phyloP scores from a whole-genome alignment of 78 protist genomes.

The Tieghemostelium lacteum region DNA sequence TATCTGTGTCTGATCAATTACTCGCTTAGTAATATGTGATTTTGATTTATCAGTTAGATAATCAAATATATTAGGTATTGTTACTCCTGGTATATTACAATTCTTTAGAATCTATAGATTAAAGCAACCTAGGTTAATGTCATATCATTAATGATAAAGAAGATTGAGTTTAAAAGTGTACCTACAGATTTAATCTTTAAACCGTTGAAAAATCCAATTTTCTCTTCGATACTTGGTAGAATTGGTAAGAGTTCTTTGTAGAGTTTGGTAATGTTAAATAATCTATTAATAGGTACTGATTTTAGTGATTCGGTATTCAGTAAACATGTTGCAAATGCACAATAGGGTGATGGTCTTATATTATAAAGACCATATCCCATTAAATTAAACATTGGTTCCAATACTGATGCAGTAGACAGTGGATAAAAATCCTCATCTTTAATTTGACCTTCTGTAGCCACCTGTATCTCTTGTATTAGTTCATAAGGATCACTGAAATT shows the following conservation, averaged over 20 bases:
- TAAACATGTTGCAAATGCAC: conserved; percentile 65
- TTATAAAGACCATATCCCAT: conserved; percentile 74
- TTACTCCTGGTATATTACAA: conserved; percentile 21
- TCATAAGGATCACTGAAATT: conserved; percentile 64
- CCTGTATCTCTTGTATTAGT: conserved; percentile 62
- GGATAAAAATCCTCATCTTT: conserved; percentile 49
- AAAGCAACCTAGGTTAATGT: background rate
- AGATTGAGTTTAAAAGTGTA: background rate
- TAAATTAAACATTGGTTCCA: conserved; percentile 72
- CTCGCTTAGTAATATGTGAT: conserved; percentile 37
- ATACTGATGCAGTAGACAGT: conserved; percentile 17
- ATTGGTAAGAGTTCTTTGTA: conserved; percentile 36
- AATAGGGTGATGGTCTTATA: conserved; percentile 65
- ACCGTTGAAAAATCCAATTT: conserved; percentile 71
- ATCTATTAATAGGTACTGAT: conserved; percentile 57
- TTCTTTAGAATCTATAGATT: background rate
- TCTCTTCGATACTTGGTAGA: conserved; percentile 48
- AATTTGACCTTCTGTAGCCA: conserved; percentile 22
- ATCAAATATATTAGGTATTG: conserved; percentile 67
- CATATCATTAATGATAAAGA: background rate
- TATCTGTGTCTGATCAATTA: conserved; percentile 66
- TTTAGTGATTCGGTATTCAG: conserved; percentile 22
- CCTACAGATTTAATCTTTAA: conserved; percentile 50
- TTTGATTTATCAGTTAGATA: conserved; percentile 63
- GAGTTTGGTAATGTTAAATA: conserved; percentile 43